Evolutionary conservation across 768 basidiomycete species (phyloP), one percentile per base, ranked within the genome.

Genomic region (Mycena indigotica): DNA sequence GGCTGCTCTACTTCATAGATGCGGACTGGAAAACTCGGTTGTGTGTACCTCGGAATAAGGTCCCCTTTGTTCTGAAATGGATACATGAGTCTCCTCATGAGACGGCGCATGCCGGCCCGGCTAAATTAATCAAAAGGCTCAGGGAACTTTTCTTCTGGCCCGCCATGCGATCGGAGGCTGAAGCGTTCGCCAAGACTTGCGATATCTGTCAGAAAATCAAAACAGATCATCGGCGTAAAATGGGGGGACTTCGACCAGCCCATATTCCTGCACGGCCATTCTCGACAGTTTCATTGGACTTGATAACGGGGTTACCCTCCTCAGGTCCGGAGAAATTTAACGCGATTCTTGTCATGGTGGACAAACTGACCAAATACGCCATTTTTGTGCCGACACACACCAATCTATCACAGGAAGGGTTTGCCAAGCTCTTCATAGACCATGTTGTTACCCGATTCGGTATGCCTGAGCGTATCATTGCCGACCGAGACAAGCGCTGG

Each of bases 351-450:
- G 65, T 68, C 0, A 24, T 75, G 1, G 68, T 74, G 10, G 66
- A 73, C 54, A n/a, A n/a, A n/a, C n/a, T n/a, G n/a, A n/a, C n/a
- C n/a, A n/a, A n/a, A n/a, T n/a, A n/a, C n/a, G n/a, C 63, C 0
- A 65, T 72, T 41, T 73, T 77, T 59, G 65, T 76, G 28, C 70
- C 73, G 4, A 48, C 63, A 16, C 23, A 40, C 17, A 46, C 38
- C 13, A 55, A 15, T 13, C 19, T 57, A 10, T 39, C 21, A 17
- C 26, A 58, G 23, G 25, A 38, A 26, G 53, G 44, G 24, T 46
- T 48, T 28, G 53, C 53, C 10, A 6, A 24, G 23, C 24, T 55
- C 17, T 55, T 55, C 41, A 16, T 55, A 5, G 12, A 55, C 6
- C 19, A 55, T 13, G 53, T 55, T 17, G 26, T 46, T 19, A n/a